phyloP scores from a whole-genome alignment of 169 alveolate species.

The Plasmodium berghei region DNA sequence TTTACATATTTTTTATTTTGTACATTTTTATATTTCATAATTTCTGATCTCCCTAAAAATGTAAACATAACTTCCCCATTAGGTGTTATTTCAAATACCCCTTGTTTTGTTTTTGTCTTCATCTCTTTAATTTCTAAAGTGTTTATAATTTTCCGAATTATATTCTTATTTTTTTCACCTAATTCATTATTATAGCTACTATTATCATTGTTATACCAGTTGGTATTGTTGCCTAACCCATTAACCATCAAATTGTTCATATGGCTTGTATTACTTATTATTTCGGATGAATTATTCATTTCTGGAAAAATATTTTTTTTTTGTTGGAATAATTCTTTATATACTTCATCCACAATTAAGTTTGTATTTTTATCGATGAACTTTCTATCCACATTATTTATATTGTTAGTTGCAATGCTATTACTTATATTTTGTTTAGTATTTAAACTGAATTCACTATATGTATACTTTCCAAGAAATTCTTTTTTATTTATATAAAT shows the following conservation, averaged over 20 bases:
- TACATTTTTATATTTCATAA: slow-evolving; percentile 65
- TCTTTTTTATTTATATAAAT: slow-evolving; percentile 11
- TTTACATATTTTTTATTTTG: slow-evolving; percentile 22
- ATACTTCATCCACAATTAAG: background rate
- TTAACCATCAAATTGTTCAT: background rate
- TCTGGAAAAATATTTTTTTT: background rate
- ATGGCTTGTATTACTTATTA: background rate
- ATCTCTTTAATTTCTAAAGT: slow-evolving; percentile 64
- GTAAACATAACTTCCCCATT: slow-evolving; percentile 63
- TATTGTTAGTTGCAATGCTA: slow-evolving; percentile 27
- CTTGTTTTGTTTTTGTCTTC: slow-evolving; percentile 69
- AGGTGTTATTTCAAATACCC: slow-evolving; percentile 60
- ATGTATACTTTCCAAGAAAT: background rate
- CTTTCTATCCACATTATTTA: slow-evolving; percentile 19
- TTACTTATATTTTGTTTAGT: slow-evolving; percentile 13
- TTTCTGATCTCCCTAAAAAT: slow-evolving; percentile 75
- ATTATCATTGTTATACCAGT: background rate
- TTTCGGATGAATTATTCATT: slow-evolving; percentile 17
- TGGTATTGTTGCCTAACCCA: background rate
- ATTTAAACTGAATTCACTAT: slow-evolving; percentile 14
- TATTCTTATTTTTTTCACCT: slow-evolving; percentile 4
- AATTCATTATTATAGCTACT: background rate
- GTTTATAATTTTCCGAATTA: slow-evolving; percentile 22
- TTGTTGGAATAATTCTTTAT: slow-evolving; percentile 15
- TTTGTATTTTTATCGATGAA: slow-evolving; percentile 6